Conservation (phyloP, 2,329 filamentous ascomycete genomes). For the Lecanicillium sp. region DNA sequence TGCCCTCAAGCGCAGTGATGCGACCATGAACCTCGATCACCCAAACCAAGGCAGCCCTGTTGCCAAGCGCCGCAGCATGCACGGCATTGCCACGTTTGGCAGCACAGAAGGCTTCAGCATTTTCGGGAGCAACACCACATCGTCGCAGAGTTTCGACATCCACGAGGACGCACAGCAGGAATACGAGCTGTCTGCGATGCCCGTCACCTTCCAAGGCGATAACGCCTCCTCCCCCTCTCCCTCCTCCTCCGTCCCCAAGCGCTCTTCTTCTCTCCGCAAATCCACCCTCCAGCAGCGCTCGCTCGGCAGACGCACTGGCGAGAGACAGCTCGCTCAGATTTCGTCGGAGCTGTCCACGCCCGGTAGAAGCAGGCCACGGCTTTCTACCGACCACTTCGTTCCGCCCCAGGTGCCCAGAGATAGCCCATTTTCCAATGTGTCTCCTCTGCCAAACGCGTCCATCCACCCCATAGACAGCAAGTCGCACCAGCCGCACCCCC, state of each 20-base stretch:
- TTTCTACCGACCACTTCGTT: constrained; percentile 74
- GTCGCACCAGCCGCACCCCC: constrained; percentile 63
- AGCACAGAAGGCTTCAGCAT: constrained; percentile 60
- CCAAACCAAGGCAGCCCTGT: constrained; percentile 75
- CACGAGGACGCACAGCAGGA: constrained; percentile 44
- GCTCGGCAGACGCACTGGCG: constrained; percentile 54
- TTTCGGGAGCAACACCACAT: constrained; percentile 55
- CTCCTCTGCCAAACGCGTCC: constrained; percentile 46
- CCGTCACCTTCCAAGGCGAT: constrained; percentile 32
- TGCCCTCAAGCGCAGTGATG: constrained; percentile 86
- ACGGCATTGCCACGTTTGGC: constrained; percentile 61
- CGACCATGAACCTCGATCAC: constrained; percentile 80
- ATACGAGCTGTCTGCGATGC: constrained; percentile 44
- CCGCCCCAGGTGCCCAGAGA: constrained; percentile 57
- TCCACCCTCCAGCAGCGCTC: constrained; percentile 84
- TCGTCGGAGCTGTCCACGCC: constrained; percentile 51
- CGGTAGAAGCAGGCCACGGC: constrained; percentile 59
- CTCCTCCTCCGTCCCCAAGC: constrained; percentile 53
- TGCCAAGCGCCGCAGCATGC: constrained; percentile 83
- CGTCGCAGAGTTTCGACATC: constrained; percentile 44
- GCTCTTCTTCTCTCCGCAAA: constrained; percentile 72
- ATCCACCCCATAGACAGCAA: constrained; percentile 42
- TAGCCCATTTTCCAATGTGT: constrained; percentile 54
- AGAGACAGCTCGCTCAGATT: constrained; percentile 47
- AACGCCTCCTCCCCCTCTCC: constrained; percentile 39